Evolutionary conservation across 805 yeast genomes (phyloP).

Genomic region (Spathaspora passalidarum): DNA sequence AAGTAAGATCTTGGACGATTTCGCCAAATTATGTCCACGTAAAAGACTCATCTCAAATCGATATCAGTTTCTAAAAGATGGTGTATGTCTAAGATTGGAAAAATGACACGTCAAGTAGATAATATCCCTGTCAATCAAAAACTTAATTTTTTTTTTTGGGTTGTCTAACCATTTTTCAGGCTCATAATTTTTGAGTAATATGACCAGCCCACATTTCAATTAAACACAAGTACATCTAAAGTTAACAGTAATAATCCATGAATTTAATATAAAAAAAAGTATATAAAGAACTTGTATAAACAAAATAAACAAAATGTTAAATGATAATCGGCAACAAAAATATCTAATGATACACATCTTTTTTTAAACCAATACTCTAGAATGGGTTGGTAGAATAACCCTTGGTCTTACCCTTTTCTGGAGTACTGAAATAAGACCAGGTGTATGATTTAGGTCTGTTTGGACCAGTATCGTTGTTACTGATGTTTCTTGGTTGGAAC

Average conservation of each 20-base stretch:
- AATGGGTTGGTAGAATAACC: constrained; percentile 58
- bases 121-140: no score
- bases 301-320: constrained; percentile 2
- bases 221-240: background rate
- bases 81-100: no score
- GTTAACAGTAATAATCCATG: background rate
- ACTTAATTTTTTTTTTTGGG: no score
- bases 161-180: no score
- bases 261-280: constrained; percentile 1
- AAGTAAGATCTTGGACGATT: constrained; percentile 46
- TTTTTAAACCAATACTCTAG: constrained; percentile 31
- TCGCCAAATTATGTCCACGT: constrained; percentile 29
- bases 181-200: no score
- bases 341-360: constrained; percentile 34
- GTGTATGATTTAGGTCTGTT: constrained; percentile 19
- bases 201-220: no score
- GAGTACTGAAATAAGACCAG: constrained; percentile 47
- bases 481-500: constrained; percentile 83
- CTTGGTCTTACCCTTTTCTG: constrained; percentile 34
- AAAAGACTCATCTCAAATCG: constrained; percentile 10
- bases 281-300: background rate
- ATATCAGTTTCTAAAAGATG: no score
- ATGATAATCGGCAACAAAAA: constrained; percentile 26
- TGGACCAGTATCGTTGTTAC: constrained; percentile 76
- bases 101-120: no score